Evolutionary conservation across 352 stramenopile species (phyloP), one percentile per base, ranked within the genome.

Genomic region (Pythium oligandrum): DNA sequence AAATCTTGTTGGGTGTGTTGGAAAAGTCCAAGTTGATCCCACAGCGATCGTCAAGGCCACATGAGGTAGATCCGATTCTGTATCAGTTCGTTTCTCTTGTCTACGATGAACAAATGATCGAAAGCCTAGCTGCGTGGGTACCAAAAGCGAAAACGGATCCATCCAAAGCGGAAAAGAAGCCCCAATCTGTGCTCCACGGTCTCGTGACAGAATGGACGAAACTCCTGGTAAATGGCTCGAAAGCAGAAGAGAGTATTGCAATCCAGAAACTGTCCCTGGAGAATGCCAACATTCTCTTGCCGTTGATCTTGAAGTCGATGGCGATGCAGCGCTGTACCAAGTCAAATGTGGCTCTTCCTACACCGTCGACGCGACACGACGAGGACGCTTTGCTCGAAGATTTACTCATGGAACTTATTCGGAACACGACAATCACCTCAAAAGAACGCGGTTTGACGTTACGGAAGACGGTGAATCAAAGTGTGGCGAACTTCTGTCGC

Each of bases 391-490:
- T 88, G 33, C 44, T 80, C 5, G 73, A 85, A 47, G 47, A 68
- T 1, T 56, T 91, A 3, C 40, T 86, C 1, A 6, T 55, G 4
- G 68, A 78, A n/a, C 51, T 91, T 2, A 59, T 82, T 0, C 30
- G 62, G 2, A 69, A 70, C 34, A 58, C 69, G 2, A 66, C 57
- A 0, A 73, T 70, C 11, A 52, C 64, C 2, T 62, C 63, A 1
- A 26, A 26, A 26, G 17, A 26, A 26, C 66, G 73, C 37, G 76
- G 75, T 0, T 38, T 88, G 2, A 39, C 84, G 10, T 44, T 83
- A 1, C 73, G 83, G 10, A 89, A 89, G 59, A 68, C 86, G 34
- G 70, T 89, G 11, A 89, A 88, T n/a, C 65, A 66, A 4, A 86
- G 75, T 45, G 57, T 88, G 34, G 78, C 66, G 0, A 61, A 57